Conservation (phyloP, 768 basidiomycete species). For the Sporobolomyces roseus region DNA sequence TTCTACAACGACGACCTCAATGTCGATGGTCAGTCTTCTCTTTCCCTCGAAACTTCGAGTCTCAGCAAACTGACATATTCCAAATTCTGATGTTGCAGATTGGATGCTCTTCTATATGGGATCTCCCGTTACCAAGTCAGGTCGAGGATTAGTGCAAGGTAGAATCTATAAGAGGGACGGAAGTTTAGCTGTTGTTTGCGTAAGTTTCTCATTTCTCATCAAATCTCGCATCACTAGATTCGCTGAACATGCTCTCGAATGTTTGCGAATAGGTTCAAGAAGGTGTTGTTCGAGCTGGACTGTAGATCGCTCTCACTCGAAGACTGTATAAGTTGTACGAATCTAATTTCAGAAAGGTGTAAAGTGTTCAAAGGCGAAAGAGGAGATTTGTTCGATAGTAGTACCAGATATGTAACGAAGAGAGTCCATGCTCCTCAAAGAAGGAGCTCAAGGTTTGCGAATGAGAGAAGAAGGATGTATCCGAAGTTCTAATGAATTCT, state of each 20-base stretch:
- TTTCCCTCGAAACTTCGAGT: neutral
- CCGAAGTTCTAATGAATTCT: too few species aligned
- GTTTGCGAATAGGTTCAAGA: constrained; percentile 28
- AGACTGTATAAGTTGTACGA: too few species aligned
- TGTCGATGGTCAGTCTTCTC: constrained; percentile 23
- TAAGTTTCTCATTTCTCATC: neutral
- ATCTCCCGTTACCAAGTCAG: constrained; percentile 30
- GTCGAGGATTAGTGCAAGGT: constrained; percentile 39
- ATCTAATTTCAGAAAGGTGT: too few species aligned
- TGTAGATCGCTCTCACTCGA: constrained; percentile 9
- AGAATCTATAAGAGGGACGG: constrained; percentile 44
- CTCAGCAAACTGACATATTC: too few species aligned
- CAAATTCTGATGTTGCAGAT: too few species aligned
- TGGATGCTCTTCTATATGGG: constrained; percentile 42
- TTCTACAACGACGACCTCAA: constrained; percentile 41
- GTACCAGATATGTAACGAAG: too few species aligned
- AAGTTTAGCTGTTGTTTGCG: constrained; percentile 36
- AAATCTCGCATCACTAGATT: too few species aligned
- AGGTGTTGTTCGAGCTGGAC: constrained; percentile 37
- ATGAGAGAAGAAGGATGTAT: too few species aligned
- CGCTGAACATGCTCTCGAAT: neutral
- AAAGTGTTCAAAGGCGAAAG: too few species aligned
- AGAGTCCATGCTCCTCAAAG: too few species aligned
- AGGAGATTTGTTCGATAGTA: too few species aligned
- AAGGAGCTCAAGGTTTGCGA: too few species aligned